Evolutionary conservation across 2,329 filamentous ascomycete genomes (phyloP), one percentile per base, ranked within the genome.

Genomic region (Furcasterigmium furcatum): DNA sequence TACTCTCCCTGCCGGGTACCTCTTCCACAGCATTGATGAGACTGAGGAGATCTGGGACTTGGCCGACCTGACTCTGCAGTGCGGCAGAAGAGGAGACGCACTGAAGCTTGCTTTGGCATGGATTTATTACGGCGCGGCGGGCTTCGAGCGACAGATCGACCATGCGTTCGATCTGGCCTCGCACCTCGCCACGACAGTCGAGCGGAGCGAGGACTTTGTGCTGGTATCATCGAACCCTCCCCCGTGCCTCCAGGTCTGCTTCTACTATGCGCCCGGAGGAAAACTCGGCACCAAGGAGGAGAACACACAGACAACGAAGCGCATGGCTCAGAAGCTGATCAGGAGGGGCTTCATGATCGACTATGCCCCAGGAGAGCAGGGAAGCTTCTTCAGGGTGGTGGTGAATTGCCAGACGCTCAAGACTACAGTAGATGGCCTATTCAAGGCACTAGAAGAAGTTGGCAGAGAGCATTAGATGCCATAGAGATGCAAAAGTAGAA

Each of bases 181-280:
- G 4, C 76, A 88, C 55, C 73, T 97, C n/a, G 81, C 85, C 1
- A 60, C 60, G 0, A 64, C 84, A 1, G 60, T 96, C 3, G 65
- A 72, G 5, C 39, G 68, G 13, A 73, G 75, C 35, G 61, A 68
- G 0, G 72, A 88, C 54, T 87, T 97, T 55, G 69, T 79, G 16
- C 73, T 95, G 14, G 80, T 96, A 4, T 88, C 83, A 10, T 75
- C 80, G 46, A 85, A 87, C 56, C 88, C 90, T 21, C 85, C 91
- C 39, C 88, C 89, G 1, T 97, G 92, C 67, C 71, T 96, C 61
- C 94, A 97, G 68, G 87, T 97, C 19, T 96, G 92, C 72, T 97
- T 97, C 65, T 96, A 96, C 64, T 91, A 88, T 58, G 82, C 85
- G 0, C 80, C 80, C 0, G 71, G 71, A 2, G 80, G 83, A 3